These are phyloP conservation scores for Cubamyces lactineus DNA, from an alignment of 768 basidiomycete species.

Conservation along the genomic window DNA sequence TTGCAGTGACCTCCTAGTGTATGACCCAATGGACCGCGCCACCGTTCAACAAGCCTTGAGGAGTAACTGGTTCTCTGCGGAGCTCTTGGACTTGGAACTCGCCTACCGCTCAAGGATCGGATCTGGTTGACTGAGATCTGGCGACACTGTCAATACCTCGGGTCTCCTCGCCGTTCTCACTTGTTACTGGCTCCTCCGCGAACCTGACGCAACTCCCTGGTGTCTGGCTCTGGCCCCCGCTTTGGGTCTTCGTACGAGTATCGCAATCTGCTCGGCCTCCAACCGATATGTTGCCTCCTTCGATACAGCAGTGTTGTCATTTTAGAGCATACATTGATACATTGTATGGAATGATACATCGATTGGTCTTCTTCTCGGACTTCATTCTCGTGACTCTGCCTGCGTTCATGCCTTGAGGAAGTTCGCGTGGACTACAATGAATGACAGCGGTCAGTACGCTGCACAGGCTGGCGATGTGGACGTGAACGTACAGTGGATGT, in stretches of 20 bases:
- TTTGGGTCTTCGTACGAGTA: not conserved
- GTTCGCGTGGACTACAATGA: conserved; percentile 76
- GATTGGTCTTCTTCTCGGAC: not conserved
- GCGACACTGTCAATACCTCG: not conserved
- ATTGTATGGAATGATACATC: conserved; percentile 20
- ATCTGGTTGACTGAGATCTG: conserved; percentile 3
- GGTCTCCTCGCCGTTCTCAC: not conserved
- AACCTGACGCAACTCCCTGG: not conserved
- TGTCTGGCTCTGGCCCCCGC: not conserved
- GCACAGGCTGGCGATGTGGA: conserved; percentile 26
- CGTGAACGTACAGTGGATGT: conserved; percentile 74
- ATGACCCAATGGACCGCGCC: conserved; percentile 58
- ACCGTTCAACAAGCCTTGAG: conserved; percentile 65
- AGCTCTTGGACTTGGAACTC: conserved; percentile 60
- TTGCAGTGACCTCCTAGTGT: conserved; percentile 61
- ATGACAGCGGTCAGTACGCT: conserved; percentile 24
- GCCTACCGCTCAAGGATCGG: conserved; percentile 61
- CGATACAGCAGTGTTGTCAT: conserved; percentile 2
- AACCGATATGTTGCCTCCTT: not conserved
- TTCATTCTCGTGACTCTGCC: not conserved
- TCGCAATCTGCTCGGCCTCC: not conserved
- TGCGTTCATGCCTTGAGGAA: conserved; percentile 69
- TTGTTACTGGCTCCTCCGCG: not conserved
- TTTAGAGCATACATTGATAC: conserved; percentile 17
- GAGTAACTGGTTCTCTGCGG: conserved; percentile 68